Percentiles rank a stretch among this genome's conserved stretches.
These are phyloP conservation scores for Cryptococcus sp. DNA, from an alignment of 1,284 basidiomycete genomes.

Conservation along the genomic window DNA sequence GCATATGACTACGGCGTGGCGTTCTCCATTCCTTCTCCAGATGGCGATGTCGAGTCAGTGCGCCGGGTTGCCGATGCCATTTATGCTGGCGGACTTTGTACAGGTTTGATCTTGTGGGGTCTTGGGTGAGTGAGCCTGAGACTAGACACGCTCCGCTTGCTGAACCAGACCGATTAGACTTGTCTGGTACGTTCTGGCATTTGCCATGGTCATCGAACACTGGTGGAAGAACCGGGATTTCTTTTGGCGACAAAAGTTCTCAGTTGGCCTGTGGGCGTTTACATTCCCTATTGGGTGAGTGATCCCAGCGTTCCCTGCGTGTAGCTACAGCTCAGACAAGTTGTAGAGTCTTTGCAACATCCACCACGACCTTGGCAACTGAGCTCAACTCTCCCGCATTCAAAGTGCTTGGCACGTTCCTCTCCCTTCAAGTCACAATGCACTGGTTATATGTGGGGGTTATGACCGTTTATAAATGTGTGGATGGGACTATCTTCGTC, in stretches of 20 bases:
- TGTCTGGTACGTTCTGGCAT: slow-evolving; percentile 54
- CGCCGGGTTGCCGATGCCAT: neutral
- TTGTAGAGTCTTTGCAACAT: slow-evolving; percentile 43
- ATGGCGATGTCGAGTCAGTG: neutral
- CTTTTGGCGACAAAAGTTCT: slow-evolving; percentile 31
- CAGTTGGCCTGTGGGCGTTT: slow-evolving; percentile 48
- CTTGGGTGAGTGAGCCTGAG: slow-evolving; percentile 44
- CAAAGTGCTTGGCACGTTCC: slow-evolving; percentile 60
- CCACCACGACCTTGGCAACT: slow-evolving; percentile 61
- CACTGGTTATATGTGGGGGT: slow-evolving; percentile 62
- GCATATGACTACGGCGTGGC: slow-evolving; percentile 52
- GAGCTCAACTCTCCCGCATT: slow-evolving; percentile 62
- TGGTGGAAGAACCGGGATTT: slow-evolving; percentile 17
- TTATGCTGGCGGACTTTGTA: slow-evolving; percentile 26
- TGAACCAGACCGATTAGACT: slow-evolving; percentile 28
- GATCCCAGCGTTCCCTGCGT: neutral
- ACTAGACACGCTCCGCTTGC: neutral
- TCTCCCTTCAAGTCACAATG: slow-evolving; percentile 60
- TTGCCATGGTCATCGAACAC: slow-evolving; percentile 39
- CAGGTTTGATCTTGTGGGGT: slow-evolving; percentile 55
- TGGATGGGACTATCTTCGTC: slow-evolving; percentile 58
- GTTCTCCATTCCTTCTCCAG: neutral
- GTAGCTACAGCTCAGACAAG: too few species aligned
- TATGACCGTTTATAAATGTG: slow-evolving; percentile 55
- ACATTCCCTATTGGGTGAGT: slow-evolving; percentile 54